Evolutionary conservation across 1,284 basidiomycete genomes (phyloP), one percentile per base, ranked within the genome.

Genomic region (Fistulina hepatica): DNA sequence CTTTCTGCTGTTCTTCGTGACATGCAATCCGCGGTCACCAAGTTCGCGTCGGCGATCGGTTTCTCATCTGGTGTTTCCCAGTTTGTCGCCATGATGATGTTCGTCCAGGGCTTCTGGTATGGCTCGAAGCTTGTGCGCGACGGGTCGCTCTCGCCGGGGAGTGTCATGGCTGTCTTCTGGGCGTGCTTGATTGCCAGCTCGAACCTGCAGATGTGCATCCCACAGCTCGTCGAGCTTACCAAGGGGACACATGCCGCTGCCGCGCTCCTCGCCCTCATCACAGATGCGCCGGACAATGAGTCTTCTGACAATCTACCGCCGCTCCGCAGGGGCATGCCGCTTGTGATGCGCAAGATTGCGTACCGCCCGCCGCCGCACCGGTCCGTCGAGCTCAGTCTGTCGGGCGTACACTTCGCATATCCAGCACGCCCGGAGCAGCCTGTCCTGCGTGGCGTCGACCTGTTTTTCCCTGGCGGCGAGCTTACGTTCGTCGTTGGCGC

Each of bases 31-130:
- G 64, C 69, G 6, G 76, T 81, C 17, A 63, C 65, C 36, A 62
- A 59, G 20, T 69, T 84, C 45, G 74, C 79, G 37, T 54, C 67
- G 13, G 68, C 92, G 12, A 97, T 90, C 88, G 86, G 81, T 4
- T 27, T 79, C 25, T 78, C 81, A 6, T 64, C 72, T 3, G 83
- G 77, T 19, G 44, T 79, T 4, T 73, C 71, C 8, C 85, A 92
- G 52, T 84, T 90, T 54, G 65, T 85, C 34, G 74, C 82, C 45
- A 81, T 94, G 66, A 71, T 76, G 23, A 97, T 95, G 76, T 97
- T 97, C 60, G 89, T 97, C 8, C 84, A 92, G 52, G 92, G 86
- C 2, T 97, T 97, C 61, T 97, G 92, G 88, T 97, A 84, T 56
- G 95, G 94, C 10, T 74, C 83, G 3, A 81, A 84, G 52, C 72